Evolutionary conservation across 2,329 filamentous ascomycete species (phyloP), one percentile per base, ranked within the genome.

Genomic region (Penicillium sp.): DNA sequence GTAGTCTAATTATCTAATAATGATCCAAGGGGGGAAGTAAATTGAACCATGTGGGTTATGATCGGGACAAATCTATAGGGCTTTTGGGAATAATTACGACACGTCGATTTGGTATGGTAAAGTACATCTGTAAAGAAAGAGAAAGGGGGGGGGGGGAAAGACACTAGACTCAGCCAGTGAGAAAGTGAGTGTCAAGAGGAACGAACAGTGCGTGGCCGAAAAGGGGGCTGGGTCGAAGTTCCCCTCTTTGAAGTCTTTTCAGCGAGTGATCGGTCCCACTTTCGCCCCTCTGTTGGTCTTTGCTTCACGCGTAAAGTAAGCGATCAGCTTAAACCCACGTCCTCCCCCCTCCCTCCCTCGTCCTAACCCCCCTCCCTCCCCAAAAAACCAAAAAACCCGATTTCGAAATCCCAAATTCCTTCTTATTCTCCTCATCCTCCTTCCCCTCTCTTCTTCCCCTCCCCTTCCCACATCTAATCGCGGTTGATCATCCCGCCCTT

Each of bases 401-500:
- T 51, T 51, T 59, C 53, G 26, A 43, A 56, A 49, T 54, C 56
- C 59, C 47, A 59, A 58, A 49, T 62, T 63, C 60, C 60, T 62
- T 56, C 65, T 59, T 53, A 52, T 59, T 61, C 57, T 58, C 58
- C 53, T 60, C 53, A 60, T 59, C 56, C 52, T 53, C 49, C 45
- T 47, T 48, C 47, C 53, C 51, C 54, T 45, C 49, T 54, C 44
- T 58, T 62, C 59, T 58, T 59, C 53, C 46, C 56, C 55, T 54
- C 53, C 45, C 39, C 61, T 54, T 55, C 61, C 56, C 41, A 30
- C 51, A 56, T 44, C 57, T 54, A 47, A 52, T 51, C 51, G 60
- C 60, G 59, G 57, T 62, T 60, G 60, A 57, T 60, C 60, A 56
- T 57, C 58, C 58, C 60, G 55, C 56, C 59, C 58, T 61, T 61